Conservation (phyloP, 345 rosid genomes). For the Zanthoxylum bungeanum region DNA sequence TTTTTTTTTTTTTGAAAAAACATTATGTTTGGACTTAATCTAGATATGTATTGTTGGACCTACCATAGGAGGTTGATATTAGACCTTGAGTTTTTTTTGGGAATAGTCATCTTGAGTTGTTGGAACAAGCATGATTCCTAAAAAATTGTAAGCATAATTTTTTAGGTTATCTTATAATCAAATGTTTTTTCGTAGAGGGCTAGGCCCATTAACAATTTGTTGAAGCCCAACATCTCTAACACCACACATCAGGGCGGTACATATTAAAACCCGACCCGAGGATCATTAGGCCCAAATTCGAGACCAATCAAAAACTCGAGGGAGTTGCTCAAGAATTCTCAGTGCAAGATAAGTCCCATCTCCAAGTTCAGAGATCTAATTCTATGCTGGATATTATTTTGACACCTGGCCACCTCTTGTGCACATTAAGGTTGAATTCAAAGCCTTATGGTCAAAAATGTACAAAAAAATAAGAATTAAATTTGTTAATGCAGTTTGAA, state of each 20-base stretch:
- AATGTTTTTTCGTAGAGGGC: no score
- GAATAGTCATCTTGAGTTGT: neutral
- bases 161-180: no score
- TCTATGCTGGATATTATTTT: conserved; percentile 21
- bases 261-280: no score
- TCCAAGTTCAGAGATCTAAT: conserved; percentile 32
- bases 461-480: neutral
- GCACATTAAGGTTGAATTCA: conserved; percentile 16
- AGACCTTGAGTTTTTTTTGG: neutral
- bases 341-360: conserved; percentile 34
- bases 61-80: neutral
- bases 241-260: no score
- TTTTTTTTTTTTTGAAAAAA: no score
- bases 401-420: conserved; percentile 18
- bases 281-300: no score
- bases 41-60: neutral
- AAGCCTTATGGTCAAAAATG: neutral
- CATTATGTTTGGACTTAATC: neutral
- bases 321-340: conserved; percentile 40
- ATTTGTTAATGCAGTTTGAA: neutral
- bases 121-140: neutral
- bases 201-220: no score
- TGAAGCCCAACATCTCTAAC: no score
- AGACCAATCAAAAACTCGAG: no score
- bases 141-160: no score